Percentiles rank a stretch among this genome's conserved stretches.
These are phyloP conservation scores for Plasmodium vinckei DNA, from an alignment of 169 alveolate species.

Conservation along the genomic window DNA sequence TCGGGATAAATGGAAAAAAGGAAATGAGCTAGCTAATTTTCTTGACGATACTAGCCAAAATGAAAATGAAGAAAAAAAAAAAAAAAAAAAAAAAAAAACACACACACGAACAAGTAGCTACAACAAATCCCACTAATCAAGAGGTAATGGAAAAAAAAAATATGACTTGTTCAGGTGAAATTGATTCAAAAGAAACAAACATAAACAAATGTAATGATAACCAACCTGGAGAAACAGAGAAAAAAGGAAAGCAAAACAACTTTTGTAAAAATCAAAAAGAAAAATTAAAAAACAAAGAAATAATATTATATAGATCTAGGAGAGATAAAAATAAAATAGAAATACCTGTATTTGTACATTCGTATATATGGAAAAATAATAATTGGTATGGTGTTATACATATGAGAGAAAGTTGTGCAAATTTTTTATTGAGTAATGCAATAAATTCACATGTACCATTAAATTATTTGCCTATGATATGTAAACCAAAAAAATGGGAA, in stretches of 20 bases:
- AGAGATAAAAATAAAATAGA: slow-evolving; percentile 82
- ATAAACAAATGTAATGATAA: neutral
- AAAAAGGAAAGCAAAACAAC: slow-evolving; percentile 13
- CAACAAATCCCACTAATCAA: too few species aligned
- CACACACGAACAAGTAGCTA: too few species aligned
- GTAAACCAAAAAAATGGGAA: slow-evolving; percentile 84
- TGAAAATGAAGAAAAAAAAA: slow-evolving; percentile 33
- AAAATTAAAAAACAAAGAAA: slow-evolving; percentile 35
- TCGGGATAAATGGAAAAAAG: slow-evolving; percentile 29
- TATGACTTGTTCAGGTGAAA: slow-evolving; percentile 2
- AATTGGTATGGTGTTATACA: slow-evolving; percentile 84
- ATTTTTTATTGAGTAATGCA: slow-evolving; percentile 80
- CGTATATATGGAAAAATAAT: slow-evolving; percentile 79
- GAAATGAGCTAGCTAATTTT: slow-evolving; percentile 26
- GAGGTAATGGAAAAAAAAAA: slow-evolving; percentile 1
- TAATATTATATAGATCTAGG: slow-evolving; percentile 71
- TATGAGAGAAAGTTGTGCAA: slow-evolving; percentile 85
- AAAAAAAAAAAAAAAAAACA: slow-evolving; percentile 34
- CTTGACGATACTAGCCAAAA: slow-evolving; percentile 4
- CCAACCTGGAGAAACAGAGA: neutral
- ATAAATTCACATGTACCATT: slow-evolving; percentile 80
- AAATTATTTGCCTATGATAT: slow-evolving; percentile 84
- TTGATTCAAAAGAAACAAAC: neutral
- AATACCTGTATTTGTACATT: slow-evolving; percentile 82
- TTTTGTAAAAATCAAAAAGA: slow-evolving; percentile 62